Base-by-base conservation (phyloP, 1,284 basidiomycete species). In the Amylostereum areolatum region DNA sequence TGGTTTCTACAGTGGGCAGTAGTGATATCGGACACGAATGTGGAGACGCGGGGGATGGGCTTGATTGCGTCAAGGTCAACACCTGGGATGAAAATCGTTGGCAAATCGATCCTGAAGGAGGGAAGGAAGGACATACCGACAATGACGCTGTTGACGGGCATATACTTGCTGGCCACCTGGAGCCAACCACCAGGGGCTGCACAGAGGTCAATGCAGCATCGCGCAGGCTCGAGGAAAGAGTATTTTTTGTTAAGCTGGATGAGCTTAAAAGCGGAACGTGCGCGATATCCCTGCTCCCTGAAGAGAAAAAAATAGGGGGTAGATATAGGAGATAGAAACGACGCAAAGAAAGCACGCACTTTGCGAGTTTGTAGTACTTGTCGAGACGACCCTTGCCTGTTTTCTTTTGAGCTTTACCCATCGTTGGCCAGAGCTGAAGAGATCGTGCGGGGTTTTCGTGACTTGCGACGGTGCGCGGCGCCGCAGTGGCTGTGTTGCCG, bases 161-260 rank as follows among this genome's bases (percentile, higher is more conserved):
- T 99, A 68, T 95, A 93, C 71, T 98, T 99, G 73, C 88, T 91
- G 40, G 96, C 95, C 18, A 99, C 97, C 68, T 99, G 97, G 3
- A 99, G 78, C 97, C 97, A 99, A 66, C 97, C 97, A 64, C 97
- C 97, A 5, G 97, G 97, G 6, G 97, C 97, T 45, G 97, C 97
- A 72, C 97, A 99, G 46, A 99, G 77, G 80, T 99, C 97, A 66
- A 99, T 97, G 50, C 88, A 92, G 68, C 96, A 98, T 81, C 86
- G 80, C 31, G 97, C 88, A 45, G 81, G 78, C 63, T 96, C 92
- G 37, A 99, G 79, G 62, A 99, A 90, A 36, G 86, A 82, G 71
- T 90, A 99, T 72, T 98, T 98, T 66, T 97, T 96, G 78, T 99
- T 99, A 57, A 99, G 75, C 68, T 99, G 97, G 51, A 99, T 95